Evolutionary conservation across 169 alveolate species (phyloP).

Genomic region (Plasmodium yoelii): DNA sequence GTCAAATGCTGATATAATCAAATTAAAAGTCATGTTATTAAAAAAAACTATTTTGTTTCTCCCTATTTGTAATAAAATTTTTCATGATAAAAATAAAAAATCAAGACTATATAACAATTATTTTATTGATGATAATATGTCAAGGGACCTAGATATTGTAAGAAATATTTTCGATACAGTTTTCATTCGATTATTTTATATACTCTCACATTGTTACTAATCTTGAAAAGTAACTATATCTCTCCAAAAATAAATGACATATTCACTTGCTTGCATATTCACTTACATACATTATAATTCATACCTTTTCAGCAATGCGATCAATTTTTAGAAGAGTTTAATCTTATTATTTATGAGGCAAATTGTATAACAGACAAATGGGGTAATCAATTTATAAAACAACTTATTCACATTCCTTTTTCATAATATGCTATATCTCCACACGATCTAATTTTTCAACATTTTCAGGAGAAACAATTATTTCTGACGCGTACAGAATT

Average conservation of each 20-base stretch:
- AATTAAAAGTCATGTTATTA: conserved; percentile 48
- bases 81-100: conserved; percentile 73
- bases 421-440: neutral
- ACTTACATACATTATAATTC: conserved; percentile 1
- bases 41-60: conserved; percentile 65
- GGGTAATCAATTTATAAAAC: conserved; percentile 31
- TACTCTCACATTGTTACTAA: neutral
- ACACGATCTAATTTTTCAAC: neutral
- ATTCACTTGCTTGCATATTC: neutral
- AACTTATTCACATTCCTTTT: neutral
- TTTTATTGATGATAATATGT: conserved; percentile 67
- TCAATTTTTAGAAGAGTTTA: conserved; percentile 60
- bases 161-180: neutral
- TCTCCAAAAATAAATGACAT: neutral
- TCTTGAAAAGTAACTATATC: neutral
- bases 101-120: conserved; percentile 51
- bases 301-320: conserved; percentile 39
- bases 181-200: neutral
- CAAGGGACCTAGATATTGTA: conserved; percentile 67
- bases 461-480: conserved; percentile 45
- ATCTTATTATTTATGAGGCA: conserved; percentile 48
- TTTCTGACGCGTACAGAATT: conserved; percentile 62
- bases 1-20: conserved; percentile 37
- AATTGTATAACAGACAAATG: conserved; percentile 51
- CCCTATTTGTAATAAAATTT: conserved; percentile 66